phyloP scores from a whole-genome alignment of 2,329 filamentous ascomycete species.

The Fusarium tjaetaba region DNA sequence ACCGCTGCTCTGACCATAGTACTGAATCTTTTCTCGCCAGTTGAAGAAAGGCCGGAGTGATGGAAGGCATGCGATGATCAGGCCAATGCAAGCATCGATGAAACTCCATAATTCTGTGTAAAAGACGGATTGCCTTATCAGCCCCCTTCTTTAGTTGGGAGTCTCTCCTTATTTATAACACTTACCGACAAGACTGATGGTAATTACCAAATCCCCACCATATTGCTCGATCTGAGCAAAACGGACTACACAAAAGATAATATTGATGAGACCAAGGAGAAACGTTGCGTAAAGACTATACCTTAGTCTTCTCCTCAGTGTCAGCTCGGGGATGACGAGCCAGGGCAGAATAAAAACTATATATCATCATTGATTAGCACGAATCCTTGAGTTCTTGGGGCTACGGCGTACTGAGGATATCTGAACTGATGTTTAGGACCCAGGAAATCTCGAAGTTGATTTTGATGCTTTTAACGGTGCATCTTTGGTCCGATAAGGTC shows the following conservation, averaged over 20 bases:
- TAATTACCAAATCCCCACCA: not conserved
- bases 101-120: constrained; percentile 13
- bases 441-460: constrained; percentile 5
- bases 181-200: constrained; percentile 9
- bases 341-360: constrained; percentile 25
- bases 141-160: fast-evolving
- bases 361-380: fast-evolving
- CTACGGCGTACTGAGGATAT: not conserved
- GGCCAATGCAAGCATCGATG: not conserved
- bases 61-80: constrained; percentile 18
- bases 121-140: fast-evolving
- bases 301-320: not conserved
- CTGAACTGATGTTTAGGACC: constrained; percentile 8
- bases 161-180: fast-evolving
- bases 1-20: not conserved
- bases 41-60: constrained; percentile 16
- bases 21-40: not conserved
- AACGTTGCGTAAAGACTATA: constrained; percentile 22
- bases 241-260: constrained; percentile 1
- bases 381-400: fast-evolving
- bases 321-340: constrained; percentile 16
- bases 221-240: not conserved
- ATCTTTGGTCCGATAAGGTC: not conserved
- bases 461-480: not conserved
- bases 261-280: constrained; percentile 17